phyloP scores from a whole-genome alignment of 257 asterid species.

The Paraleonurus japonicus region DNA sequence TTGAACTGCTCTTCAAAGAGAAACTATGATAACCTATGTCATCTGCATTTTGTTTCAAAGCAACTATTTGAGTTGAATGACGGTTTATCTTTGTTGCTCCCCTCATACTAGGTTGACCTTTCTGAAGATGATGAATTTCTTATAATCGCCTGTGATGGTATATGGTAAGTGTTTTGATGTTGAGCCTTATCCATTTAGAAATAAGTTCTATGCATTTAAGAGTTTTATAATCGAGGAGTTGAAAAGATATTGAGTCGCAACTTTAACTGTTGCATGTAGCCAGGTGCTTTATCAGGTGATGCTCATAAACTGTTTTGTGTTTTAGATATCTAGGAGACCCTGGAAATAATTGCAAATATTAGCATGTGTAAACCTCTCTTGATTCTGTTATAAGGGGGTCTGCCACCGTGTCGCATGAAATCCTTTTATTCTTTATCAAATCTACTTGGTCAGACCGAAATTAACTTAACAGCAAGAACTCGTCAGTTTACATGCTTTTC shows the following conservation, averaged over 20 bases:
- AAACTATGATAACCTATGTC: neutral
- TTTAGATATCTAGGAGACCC: neutral
- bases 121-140: conserved; percentile 81
- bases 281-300: conserved; percentile 4
- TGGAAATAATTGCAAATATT: no score
- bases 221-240: conserved; percentile 3
- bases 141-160: conserved; percentile 96
- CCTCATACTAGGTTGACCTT: conserved; percentile 66
- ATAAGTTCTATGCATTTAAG: neutral
- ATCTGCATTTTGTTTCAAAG: conserved; percentile 3
- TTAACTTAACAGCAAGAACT: neutral
- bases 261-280: neutral
- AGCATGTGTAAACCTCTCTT: no score
- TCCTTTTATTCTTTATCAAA: no score
- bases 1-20: conserved; percentile 7
- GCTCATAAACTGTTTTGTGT: neutral
- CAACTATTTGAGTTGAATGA: conserved; percentile 18
- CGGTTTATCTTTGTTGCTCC: conserved; percentile 19
- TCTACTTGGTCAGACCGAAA: no score
- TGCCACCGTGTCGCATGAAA: no score
- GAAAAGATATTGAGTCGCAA: neutral
- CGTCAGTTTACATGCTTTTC: neutral
- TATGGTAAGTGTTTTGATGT: conserved; percentile 59
- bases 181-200: neutral
- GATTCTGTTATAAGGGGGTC: no score